A percentile compares a stretch with the other conserved stretches of the same genome.
Conservation (phyloP, 352 stramenopile genomes). For the Globisporangium orthogonon region DNA sequence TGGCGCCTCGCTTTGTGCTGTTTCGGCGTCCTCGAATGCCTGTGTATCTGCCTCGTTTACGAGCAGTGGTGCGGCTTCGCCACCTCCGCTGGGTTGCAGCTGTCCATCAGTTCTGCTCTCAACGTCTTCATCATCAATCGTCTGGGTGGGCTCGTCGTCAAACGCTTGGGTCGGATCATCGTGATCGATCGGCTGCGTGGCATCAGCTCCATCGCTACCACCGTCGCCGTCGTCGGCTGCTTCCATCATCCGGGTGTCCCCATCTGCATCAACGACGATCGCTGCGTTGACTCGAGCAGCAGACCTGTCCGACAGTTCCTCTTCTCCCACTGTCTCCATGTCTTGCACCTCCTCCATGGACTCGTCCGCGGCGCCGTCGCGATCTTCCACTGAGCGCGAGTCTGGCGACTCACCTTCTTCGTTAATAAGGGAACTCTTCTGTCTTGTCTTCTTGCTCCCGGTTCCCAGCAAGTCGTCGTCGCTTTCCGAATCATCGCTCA, state of each 20-base stretch:
- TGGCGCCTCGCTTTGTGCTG: background rate
- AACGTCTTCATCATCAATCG: background rate
- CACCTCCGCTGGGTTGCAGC: background rate
- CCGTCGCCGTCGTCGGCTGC: background rate
- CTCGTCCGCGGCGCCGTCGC: background rate
- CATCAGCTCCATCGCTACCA: background rate
- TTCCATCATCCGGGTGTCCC: constrained; percentile 1
- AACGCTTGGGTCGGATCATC: background rate
- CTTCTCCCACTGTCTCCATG: background rate
- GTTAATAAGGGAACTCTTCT: background rate
- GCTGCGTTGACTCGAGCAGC: background rate
- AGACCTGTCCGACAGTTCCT: constrained; percentile 16
- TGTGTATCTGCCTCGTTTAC: background rate
- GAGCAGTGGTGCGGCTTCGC: background rate
- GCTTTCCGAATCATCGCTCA: constrained; percentile 33
- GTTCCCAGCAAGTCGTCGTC: constrained; percentile 31
- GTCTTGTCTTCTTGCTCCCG: background rate
- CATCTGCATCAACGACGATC: background rate
- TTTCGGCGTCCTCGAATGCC: background rate
- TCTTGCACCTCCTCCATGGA: background rate
- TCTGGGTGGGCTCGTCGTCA: background rate
- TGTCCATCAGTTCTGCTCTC: background rate
- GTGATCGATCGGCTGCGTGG: background rate
- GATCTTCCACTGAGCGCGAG: background rate
- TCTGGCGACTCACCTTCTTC: background rate